phyloP scores from a whole-genome alignment of 306 rosid genomes.

The Astragalus membranaceus region DNA sequence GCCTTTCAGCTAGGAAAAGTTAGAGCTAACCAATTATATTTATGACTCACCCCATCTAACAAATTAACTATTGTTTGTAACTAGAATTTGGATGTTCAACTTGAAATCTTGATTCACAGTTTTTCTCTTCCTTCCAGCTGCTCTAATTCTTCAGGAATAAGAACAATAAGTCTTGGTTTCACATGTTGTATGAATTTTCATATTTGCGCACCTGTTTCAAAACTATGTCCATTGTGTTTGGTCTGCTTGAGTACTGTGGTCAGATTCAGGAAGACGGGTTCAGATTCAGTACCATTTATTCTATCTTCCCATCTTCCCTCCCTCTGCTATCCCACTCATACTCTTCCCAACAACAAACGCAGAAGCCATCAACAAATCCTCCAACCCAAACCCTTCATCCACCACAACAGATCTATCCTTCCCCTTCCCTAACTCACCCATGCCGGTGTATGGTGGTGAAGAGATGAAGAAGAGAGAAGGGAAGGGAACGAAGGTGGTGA shows the following conservation, averaged over 20 bases:
- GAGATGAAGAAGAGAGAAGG: no score
- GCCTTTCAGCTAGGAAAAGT: background rate
- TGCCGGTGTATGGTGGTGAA: no score
- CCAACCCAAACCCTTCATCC: no score
- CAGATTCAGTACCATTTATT: no score
- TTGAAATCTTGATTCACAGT: background rate
- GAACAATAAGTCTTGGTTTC: background rate
- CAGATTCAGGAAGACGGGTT: background rate
- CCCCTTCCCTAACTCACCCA: no score
- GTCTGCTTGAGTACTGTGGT: background rate
- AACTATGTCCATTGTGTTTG: background rate
- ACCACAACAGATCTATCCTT: no score
- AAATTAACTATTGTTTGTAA: background rate
- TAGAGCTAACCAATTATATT: background rate
- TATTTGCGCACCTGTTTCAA: background rate
- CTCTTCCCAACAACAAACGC: no score
- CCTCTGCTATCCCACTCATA: no score
- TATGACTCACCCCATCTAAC: background rate
- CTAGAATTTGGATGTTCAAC: background rate
- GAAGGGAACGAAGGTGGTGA: no score
- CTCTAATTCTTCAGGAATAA: background rate
- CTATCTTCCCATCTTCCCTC: no score
- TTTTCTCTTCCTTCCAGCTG: background rate
- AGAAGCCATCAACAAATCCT: no score
- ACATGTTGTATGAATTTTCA: background rate